phyloP scores from a whole-genome alignment of 495 filamentous ascomycete genomes.

The Alectoria sarmentosa region DNA sequence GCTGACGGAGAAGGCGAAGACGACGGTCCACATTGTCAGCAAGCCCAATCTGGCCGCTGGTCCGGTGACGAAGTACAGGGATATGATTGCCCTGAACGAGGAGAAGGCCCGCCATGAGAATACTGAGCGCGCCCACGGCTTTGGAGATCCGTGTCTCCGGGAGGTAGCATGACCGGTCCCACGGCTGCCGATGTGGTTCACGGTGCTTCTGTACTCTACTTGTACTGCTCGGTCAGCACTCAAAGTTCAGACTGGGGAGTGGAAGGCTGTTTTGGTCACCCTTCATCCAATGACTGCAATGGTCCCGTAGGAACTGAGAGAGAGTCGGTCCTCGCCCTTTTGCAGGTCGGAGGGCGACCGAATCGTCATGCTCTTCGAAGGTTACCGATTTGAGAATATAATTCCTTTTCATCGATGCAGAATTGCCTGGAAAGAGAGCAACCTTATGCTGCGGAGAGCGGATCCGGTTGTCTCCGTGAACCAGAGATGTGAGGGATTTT shows the following conservation, averaged over 20 bases:
- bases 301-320: conserved; percentile 18
- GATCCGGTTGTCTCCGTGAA: no score
- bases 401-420: no score
- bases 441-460: no score
- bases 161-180: conserved; percentile 7
- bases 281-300: conserved; percentile 17
- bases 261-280: background rate
- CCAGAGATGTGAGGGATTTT: no score
- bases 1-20: conserved; percentile 14
- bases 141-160: conserved; percentile 13
- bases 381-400: no score
- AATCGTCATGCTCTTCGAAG: conserved; percentile 12
- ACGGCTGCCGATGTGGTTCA: conserved; percentile 5
- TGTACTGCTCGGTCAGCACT: background rate
- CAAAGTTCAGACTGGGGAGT: background rate
- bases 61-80: conserved; percentile 4
- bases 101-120: conserved; percentile 10
- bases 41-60: conserved; percentile 7
- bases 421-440: no score
- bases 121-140: conserved; percentile 3
- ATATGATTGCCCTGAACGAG: conserved; percentile 14
- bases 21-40: conserved; percentile 12
- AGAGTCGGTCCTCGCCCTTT: conserved; percentile 17
- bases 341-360: conserved; percentile 14
- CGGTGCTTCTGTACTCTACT: conserved; percentile 1